phyloP scores from a whole-genome alignment of 1,139 yeast species.

The Debaryomycetaceae sp. region DNA sequence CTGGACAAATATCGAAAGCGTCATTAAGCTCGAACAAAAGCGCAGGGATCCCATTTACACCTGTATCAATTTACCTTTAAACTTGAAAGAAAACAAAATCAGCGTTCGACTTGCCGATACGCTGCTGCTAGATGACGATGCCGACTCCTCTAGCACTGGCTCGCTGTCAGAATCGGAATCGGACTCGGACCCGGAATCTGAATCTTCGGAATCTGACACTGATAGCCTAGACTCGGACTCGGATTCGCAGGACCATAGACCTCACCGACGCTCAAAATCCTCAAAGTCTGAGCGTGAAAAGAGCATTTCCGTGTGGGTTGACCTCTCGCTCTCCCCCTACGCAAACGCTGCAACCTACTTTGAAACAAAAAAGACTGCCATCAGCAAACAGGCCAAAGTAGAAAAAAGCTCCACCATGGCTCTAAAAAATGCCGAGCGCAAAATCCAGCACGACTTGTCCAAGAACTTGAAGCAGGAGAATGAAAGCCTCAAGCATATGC shows the following conservation, averaged over 20 bases:
- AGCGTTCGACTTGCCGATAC: constrained; percentile 46
- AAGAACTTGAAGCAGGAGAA: constrained; percentile 55
- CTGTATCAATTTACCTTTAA: constrained; percentile 55
- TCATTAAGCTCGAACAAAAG: constrained; percentile 58
- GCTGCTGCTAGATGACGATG: constrained; percentile 15
- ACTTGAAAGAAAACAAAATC: constrained; percentile 60
- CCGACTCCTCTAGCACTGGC: constrained; percentile 5
- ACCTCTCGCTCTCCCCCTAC: constrained; percentile 62
- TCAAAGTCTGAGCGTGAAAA: constrained; percentile 3
- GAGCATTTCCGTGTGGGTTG: constrained; percentile 49
- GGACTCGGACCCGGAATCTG: constrained; percentile 7
- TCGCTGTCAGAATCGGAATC: constrained; percentile 9
- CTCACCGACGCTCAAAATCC: constrained; percentile 5
- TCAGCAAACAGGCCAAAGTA: constrained; percentile 70
- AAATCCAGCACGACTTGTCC: constrained; percentile 63
- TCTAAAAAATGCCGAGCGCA: constrained; percentile 72
- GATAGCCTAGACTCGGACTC: constrained; percentile 23
- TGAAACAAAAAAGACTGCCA: constrained; percentile 67
- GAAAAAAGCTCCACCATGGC: constrained; percentile 73
- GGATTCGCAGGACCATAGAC: constrained; percentile 12
- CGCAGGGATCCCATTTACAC: constrained; percentile 58
- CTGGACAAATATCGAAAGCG: constrained; percentile 81
- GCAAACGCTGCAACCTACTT: constrained; percentile 88
- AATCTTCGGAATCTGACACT: constrained; percentile 17
- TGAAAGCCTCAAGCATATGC: constrained; percentile 50